Conservation (phyloP, 2,329 filamentous ascomycete species). For the Neophaeococcomyces mojaviensis region DNA sequence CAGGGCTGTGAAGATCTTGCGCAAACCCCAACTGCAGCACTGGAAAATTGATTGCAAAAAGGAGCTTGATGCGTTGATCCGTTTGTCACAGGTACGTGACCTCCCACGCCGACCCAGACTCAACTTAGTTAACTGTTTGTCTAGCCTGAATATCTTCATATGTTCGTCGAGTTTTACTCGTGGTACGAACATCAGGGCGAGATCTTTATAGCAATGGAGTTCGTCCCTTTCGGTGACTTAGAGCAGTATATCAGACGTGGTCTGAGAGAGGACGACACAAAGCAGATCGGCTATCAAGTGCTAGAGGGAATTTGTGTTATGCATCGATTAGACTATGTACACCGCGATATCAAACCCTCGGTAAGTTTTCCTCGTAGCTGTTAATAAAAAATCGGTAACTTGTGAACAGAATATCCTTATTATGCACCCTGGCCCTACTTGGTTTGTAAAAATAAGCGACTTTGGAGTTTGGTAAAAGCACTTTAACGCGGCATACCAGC, state of each 20-base stretch:
- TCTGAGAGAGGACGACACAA: conserved; percentile 4
- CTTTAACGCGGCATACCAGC: background rate
- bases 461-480: conserved; percentile 7
- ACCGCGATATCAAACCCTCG: conserved; percentile 33
- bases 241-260: conserved; percentile 24
- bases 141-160: conserved; percentile 14
- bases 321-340: conserved; percentile 30
- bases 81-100: conserved; percentile 5
- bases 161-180: conserved; percentile 29
- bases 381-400: background rate
- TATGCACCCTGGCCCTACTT: background rate
- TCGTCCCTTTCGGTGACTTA: conserved; percentile 30
- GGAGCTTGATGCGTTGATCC: conserved; percentile 8
- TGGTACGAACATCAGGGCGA: conserved; percentile 29
- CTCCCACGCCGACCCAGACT: background rate
- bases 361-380: conserved; percentile 19
- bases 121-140: background rate
- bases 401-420: conserved; percentile 3
- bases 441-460: conserved; percentile 4
- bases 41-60: conserved; percentile 8
- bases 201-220: conserved; percentile 35
- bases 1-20: conserved; percentile 9
- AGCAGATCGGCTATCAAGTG: conserved; percentile 23
- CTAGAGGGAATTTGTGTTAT: conserved; percentile 30
- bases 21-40: background rate